Base-by-base conservation (phyloP, 306 rosid species). In the Trifolium fragiferum region DNA sequence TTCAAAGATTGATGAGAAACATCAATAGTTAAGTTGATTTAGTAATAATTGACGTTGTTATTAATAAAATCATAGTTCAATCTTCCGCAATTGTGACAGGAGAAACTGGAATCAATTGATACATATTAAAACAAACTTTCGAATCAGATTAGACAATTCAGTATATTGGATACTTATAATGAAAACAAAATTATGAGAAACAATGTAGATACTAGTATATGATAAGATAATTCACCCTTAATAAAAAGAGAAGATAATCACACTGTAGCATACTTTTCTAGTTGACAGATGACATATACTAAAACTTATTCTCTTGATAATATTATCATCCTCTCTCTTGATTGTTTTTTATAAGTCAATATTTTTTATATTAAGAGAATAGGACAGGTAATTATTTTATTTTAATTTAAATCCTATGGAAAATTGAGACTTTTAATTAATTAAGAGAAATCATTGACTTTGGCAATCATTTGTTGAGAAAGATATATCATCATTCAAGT, bases 361-460 rank as follows among this genome's bases (percentile, higher is more conserved):
- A 30, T 14, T 30, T 15, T 30, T 30, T 15, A 6, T 61, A 61
- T 30, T 61, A 11, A 21, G 12, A 33, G 35, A 58, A 13, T 21
- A 25, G 18, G 64, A 58, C 64, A 12, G 5, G 7, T 11, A 58
- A 32, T n/a, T 32, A 3, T 12, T 7, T 32, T 61, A 15, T 61
- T 61, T 32, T 7, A 61, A 33, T 33, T 61, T 8, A 60, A 60
- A 46, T 30, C 14, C 33, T 19, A 2, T 4, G n/a, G 20, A 43
- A 43, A 59, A 73, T 44, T 60, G 15, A 60, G 33, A 60, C n/a
- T n/a, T n/a, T n/a, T n/a, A n/a, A n/a, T n/a, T n/a, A 64, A 64
- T 23, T 74, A 70, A 30, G 68, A 44, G 10, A 74, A 69, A 74
- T 55, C 60, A 66, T 79, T 83, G 81, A 83, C 82, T 51, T 64